These are phyloP conservation scores for Phytomonas serpens DNA, from an alignment of 208 protist species.

Conservation along the genomic window DNA sequence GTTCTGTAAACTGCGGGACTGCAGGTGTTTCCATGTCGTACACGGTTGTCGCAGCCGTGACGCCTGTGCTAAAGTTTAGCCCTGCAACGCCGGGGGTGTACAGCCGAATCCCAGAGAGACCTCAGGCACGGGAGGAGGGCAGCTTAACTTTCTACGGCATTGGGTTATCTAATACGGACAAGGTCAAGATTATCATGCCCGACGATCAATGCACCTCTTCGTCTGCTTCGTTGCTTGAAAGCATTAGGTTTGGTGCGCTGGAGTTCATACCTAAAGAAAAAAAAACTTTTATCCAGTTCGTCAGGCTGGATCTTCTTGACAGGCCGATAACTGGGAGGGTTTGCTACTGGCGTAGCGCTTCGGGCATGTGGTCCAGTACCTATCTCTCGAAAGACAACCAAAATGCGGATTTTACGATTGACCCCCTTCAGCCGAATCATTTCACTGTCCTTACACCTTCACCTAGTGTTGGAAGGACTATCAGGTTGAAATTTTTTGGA, in stretches of 20 bases:
- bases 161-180: slow-evolving; percentile 32
- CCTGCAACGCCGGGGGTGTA: slow-evolving; percentile 54
- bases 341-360: slow-evolving; percentile 54
- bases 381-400: slow-evolving; percentile 28
- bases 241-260: slow-evolving; percentile 41
- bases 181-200: slow-evolving; percentile 48
- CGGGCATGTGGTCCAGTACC: slow-evolving; percentile 41
- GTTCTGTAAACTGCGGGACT: slow-evolving; percentile 20
- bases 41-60: slow-evolving; percentile 35
- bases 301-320: slow-evolving; percentile 50
- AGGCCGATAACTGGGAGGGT: slow-evolving; percentile 45
- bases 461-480: slow-evolving; percentile 38
- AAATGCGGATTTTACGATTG: slow-evolving; percentile 63
- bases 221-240: slow-evolving; percentile 43
- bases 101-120: slow-evolving; percentile 34
- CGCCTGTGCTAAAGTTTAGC: slow-evolving; percentile 27
- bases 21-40: slow-evolving; percentile 40
- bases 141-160: slow-evolving; percentile 49
- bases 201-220: slow-evolving; percentile 38
- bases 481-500: slow-evolving; percentile 56
- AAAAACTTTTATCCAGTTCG: slow-evolving; percentile 17
- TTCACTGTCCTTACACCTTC: slow-evolving; percentile 37
- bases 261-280: slow-evolving; percentile 12
- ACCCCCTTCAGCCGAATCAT: slow-evolving; percentile 65
- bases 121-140: slow-evolving; percentile 64